Evolutionary conservation across 257 asterid species (phyloP).

Genomic region (Jacaranda mimosifolia): DNA sequence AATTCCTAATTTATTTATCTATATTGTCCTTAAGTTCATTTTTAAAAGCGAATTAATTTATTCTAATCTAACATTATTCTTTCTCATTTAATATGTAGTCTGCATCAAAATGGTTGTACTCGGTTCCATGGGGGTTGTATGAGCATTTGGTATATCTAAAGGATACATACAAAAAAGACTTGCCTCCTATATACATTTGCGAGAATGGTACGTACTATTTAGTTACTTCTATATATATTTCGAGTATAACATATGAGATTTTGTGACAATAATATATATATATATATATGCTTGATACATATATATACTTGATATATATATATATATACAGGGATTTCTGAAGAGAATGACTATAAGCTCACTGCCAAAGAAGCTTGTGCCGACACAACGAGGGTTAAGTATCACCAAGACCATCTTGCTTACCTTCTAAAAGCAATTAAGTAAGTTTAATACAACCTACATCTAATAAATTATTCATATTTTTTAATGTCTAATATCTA

Average conservation of each 20-base stretch:
- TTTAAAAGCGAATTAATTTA: no score
- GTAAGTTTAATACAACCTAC: neutral
- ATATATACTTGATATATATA: no score
- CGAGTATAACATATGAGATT: neutral
- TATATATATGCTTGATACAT: no score
- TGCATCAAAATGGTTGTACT: constrained; percentile 22
- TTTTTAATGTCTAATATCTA: no score
- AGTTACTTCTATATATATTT: no score
- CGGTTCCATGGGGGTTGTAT: constrained; percentile 29
- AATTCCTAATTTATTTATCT: no score
- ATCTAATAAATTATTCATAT: no score
- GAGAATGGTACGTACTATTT: constrained; percentile 27
- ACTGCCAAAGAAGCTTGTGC: constrained; percentile 29
- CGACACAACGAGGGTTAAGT: constrained; percentile 17
- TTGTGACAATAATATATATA: neutral
- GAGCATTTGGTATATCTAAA: neutral
- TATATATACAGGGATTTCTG: constrained; percentile 1
- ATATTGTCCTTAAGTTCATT: neutral
- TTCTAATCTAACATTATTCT: neutral
- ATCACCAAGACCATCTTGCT: constrained; percentile 38
- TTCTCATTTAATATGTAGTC: neutral
- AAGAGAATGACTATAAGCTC: neutral
- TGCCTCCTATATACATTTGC: constrained; percentile 34
- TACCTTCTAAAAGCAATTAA: constrained; percentile 29
- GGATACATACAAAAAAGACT: neutral